These are phyloP conservation scores for Paulownia fortunei DNA, from an alignment of 257 asterid genomes.

Conservation along the genomic window DNA sequence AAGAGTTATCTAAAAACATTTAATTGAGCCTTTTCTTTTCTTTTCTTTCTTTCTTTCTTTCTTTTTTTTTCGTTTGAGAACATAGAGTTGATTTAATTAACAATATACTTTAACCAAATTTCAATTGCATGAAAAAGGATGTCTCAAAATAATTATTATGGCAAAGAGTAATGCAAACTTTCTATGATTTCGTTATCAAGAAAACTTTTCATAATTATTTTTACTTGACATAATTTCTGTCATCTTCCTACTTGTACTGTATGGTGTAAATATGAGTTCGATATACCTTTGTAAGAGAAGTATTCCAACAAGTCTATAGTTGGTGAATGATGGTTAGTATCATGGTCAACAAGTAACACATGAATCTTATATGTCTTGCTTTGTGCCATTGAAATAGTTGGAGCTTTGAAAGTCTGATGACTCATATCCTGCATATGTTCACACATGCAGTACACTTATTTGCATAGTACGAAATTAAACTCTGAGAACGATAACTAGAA, in stretches of 20 bases:
- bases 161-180: not conserved
- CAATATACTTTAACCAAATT: not conserved
- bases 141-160: not conserved
- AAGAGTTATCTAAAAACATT: no score
- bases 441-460: not conserved
- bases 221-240: no score
- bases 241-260: not conserved
- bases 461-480: not conserved
- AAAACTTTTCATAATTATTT: no score
- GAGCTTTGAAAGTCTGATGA: no score
- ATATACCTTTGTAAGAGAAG: constrained; percentile 33
- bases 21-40: no score
- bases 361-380: not conserved
- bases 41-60: no score
- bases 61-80: not conserved
- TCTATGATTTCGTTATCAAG: not conserved
- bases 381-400: constrained; percentile 20
- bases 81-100: not conserved
- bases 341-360: constrained; percentile 41
- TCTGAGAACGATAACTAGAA: not conserved
- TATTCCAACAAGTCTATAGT: constrained; percentile 7
- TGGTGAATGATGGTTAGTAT: not conserved
- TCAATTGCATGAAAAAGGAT: not conserved
- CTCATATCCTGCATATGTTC: not conserved
- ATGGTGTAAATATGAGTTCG: not conserved